Evolutionary conservation across 2,329 filamentous ascomycete genomes (phyloP).

Genomic region (Penicillium griseofulvum): DNA sequence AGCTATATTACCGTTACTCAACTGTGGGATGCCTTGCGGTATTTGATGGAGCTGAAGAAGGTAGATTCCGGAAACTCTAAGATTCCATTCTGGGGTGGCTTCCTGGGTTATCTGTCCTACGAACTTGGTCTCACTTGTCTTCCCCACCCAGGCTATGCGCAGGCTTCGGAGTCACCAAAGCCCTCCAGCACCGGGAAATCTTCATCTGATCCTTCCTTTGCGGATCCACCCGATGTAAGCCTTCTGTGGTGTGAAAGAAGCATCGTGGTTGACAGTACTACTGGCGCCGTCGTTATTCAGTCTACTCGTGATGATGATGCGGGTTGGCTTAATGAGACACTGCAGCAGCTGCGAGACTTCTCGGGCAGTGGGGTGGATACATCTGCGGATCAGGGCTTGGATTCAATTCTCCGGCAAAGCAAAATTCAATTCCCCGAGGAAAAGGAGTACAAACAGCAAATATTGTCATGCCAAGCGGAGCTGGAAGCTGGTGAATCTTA

Average conservation of each 20-base stretch:
- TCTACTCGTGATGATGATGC: constrained; percentile 51
- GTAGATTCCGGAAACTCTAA: constrained; percentile 34
- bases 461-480: constrained; percentile 66
- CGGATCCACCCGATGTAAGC: constrained; percentile 65
- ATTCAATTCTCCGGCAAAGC: constrained; percentile 32
- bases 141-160: constrained; percentile 49
- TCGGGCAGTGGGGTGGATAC: background rate
- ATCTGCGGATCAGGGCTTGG: constrained; percentile 24
- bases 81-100: constrained; percentile 72
- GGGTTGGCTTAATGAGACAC: constrained; percentile 48
- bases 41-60: constrained; percentile 43
- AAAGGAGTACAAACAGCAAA: constrained; percentile 62
- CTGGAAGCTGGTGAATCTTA: constrained; percentile 79
- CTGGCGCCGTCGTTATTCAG: constrained; percentile 64
- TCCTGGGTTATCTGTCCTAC: constrained; percentile 82
- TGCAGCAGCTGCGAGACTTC: constrained; percentile 26
- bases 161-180: constrained; percentile 12
- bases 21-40: constrained; percentile 37
- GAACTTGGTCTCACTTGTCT: constrained; percentile 67
- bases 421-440: constrained; percentile 38
- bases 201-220: constrained; percentile 10
- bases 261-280: constrained; percentile 71
- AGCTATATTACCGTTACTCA: constrained; percentile 22
- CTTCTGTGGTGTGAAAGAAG: constrained; percentile 75
- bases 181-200: background rate